A percentile compares a stretch with the other conserved stretches of the same genome.
Conservation (phyloP, 352 stramenopile genomes). For the Albugo candida region DNA sequence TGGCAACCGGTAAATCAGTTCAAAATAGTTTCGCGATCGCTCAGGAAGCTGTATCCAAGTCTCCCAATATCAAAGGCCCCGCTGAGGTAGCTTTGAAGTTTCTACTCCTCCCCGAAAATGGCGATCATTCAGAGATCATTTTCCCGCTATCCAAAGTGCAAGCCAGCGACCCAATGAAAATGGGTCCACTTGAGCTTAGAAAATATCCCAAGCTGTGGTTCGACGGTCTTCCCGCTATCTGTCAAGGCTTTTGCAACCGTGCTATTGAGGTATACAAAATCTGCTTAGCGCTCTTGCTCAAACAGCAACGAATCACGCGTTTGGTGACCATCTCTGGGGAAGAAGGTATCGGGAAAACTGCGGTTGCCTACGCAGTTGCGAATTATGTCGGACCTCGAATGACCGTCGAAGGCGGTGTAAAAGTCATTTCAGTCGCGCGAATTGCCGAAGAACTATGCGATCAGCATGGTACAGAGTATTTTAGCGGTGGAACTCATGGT, state of each 20-base stretch:
- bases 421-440: constrained; percentile 39
- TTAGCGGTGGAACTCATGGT: background rate
- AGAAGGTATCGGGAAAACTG: constrained; percentile 59
- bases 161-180: constrained; percentile 17
- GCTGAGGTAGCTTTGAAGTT: constrained; percentile 61
- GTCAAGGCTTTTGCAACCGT: constrained; percentile 64
- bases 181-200: constrained; percentile 29
- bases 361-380: constrained; percentile 43
- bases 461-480: constrained; percentile 5
- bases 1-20: constrained; percentile 57
- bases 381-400: constrained; percentile 68
- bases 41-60: constrained; percentile 53
- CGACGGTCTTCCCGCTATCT: constrained; percentile 50
- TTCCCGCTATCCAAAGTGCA: constrained; percentile 44
- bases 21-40: constrained; percentile 49
- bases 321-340: constrained; percentile 56
- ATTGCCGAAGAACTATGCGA: constrained; percentile 41
- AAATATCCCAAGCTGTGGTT: constrained; percentile 63
- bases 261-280: constrained; percentile 70
- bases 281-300: constrained; percentile 52
- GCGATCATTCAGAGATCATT: constrained; percentile 64
- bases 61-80: constrained; percentile 48
- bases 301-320: constrained; percentile 49
- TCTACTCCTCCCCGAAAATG: constrained; percentile 44
- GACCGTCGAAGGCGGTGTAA: constrained; percentile 41